These are phyloP conservation scores for Eucalyptus tenuipes DNA, from an alignment of 345 rosid species.

Conservation along the genomic window DNA sequence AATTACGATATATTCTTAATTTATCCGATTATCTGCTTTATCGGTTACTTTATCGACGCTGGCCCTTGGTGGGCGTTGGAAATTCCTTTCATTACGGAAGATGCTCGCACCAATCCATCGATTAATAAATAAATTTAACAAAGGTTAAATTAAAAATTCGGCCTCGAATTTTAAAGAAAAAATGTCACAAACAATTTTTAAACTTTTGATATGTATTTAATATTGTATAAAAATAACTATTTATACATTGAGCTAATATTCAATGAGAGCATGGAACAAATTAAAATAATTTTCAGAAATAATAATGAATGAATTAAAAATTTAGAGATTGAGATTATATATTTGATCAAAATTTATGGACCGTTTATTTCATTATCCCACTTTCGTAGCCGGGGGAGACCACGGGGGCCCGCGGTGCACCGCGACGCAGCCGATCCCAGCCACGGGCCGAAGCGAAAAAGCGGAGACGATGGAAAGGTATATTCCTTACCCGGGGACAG, in stretches of 20 bases:
- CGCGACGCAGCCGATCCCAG: neutral
- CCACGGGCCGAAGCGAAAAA: neutral
- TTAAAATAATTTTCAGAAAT: accelerated
- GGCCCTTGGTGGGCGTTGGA: neutral
- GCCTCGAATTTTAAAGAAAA: neutral
- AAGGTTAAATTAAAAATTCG: too few species aligned
- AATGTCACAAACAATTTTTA: accelerated
- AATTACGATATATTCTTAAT: neutral
- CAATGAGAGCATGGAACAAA: too few species aligned
- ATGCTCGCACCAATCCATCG: neutral
- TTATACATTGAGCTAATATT: too few species aligned
- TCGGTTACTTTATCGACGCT: too few species aligned
- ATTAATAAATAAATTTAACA: too few species aligned
- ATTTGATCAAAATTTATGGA: too few species aligned
- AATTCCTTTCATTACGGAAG: neutral
- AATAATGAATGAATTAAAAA: too few species aligned
- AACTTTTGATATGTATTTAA: too few species aligned
- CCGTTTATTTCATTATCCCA: too few species aligned
- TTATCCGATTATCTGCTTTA: neutral
- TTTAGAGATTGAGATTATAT: accelerated
- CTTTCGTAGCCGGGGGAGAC: neutral
- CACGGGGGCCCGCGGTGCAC: neutral
- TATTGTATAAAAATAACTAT: too few species aligned
- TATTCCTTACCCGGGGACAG: neutral
- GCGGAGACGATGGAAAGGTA: neutral